Percentiles rank a stretch among this genome's conserved stretches.
These are phyloP conservation scores for Debaryomyces sp. DNA, from an alignment of 1,139 yeast species.

Conservation along the genomic window DNA sequence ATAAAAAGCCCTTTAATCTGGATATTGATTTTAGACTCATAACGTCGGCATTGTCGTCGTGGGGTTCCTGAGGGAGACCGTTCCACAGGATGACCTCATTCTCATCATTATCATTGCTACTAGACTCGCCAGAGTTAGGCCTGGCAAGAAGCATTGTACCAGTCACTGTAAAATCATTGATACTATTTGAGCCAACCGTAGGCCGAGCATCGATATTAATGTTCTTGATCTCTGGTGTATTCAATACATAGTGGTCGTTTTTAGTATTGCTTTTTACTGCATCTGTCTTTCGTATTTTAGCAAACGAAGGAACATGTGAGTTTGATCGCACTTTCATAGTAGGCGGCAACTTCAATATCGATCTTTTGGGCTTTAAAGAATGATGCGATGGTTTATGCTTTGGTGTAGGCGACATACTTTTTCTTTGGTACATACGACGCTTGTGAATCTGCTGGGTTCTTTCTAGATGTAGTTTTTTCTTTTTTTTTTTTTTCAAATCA, in stretches of 20 bases:
- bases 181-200: neutral
- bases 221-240: neutral
- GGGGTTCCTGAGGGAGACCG: neutral
- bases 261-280: neutral
- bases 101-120: neutral
- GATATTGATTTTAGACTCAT: conserved; percentile 6
- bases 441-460: conserved; percentile 1
- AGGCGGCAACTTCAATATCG: conserved; percentile 35
- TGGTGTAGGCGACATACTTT: conserved; percentile 41
- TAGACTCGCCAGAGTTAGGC: neutral
- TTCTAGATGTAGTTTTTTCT: conserved; percentile 10
- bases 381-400: conserved; percentile 50
- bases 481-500: conserved; percentile 17
- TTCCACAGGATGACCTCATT: conserved; percentile 3
- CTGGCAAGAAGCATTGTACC: conserved; percentile 1
- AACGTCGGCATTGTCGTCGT: neutral
- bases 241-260: neutral
- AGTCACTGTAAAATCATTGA: neutral
- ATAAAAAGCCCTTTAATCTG: conserved; percentile 3
- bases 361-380: conserved; percentile 42
- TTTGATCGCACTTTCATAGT: neutral
- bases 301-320: neutral
- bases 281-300: neutral
- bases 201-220: neutral
- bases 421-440: conserved; percentile 10